A percentile compares a stretch with the other conserved stretches of the same genome.
Evolutionary conservation across 306 rosid species (phyloP).

Genomic region (Cucumis melo): DNA sequence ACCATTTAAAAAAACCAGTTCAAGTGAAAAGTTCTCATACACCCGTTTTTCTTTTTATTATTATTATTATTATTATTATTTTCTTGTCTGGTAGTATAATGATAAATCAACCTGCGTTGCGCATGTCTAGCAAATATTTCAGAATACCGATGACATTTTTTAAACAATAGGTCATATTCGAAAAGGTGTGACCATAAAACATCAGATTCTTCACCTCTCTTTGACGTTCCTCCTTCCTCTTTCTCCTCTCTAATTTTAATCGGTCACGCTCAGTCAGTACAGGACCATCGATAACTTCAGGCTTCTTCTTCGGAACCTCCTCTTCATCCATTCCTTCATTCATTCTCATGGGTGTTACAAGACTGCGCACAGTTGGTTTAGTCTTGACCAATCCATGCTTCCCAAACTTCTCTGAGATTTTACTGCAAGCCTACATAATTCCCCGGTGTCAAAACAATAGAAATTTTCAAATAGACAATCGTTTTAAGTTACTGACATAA

Average conservation of each 20-base stretch:
- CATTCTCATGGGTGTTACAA: conserved; percentile 82
- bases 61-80: not conserved
- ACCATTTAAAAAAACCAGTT: not conserved
- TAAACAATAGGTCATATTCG: not conserved
- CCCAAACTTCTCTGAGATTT: conserved; percentile 66
- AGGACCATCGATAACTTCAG: conserved; percentile 79
- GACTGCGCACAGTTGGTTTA: conserved; percentile 74
- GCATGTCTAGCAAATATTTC: not conserved
- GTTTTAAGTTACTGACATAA: not conserved
- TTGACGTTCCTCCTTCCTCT: conserved; percentile 91
- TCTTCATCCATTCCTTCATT: conserved; percentile 81
- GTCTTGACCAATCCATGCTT: conserved; percentile 75
- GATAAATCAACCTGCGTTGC: not conserved
- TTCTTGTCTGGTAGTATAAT: not conserved
- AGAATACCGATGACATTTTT: not conserved
- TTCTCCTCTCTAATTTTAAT: conserved; percentile 59
- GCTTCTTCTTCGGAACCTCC: conserved; percentile 66
- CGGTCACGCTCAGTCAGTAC: conserved; percentile 72
- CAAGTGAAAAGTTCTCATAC: not conserved
- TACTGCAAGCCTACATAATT: conserved; percentile 59
- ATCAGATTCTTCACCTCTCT: conserved; percentile 55
- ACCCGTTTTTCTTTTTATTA: not conserved
- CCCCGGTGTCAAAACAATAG: not conserved
- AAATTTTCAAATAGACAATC: not conserved
- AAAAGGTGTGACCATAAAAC: not conserved